Base-by-base conservation (phyloP, 2,329 filamentous ascomycete genomes). In the Clonostachys rhizophaga region DNA sequence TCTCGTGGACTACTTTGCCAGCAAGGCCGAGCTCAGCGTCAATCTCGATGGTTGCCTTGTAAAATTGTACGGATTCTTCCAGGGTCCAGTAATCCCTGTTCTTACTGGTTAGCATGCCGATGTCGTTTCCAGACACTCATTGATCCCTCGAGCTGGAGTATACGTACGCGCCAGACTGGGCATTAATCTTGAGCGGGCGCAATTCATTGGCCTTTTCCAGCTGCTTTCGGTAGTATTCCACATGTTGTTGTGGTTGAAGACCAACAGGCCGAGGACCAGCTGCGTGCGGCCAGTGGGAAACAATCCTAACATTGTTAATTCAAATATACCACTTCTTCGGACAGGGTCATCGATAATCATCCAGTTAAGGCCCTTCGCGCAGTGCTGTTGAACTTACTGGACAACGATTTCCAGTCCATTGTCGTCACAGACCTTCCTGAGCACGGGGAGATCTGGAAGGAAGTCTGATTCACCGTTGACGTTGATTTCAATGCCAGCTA, bases 51-150 rank as follows among this genome's bases (percentile, higher is more conserved):
- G 62, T 61, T 5, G 52, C 52, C n/a, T 55, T 39, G 49, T 61
- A 67, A 40, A 66, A 66, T 34, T 59, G 52, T 5, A 65, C 57
- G 2, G 62, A 60, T 14, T 66, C 55, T 14, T 65, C 62, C 3
- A 56, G 43, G 5, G 55, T 54, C 58, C 60, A 65, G 18, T 55
- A 48, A 34, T 66, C 63, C 13, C 63, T 66, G 17, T 9, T 1
- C 40, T 42, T 42, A 42, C n/a, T 42, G 6, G n/a, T 20, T 8
- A 42, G n/a, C 8, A 42, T 24, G 4, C 4, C n/a, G n/a, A 24
- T 1, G 8, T 18, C n/a, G 24, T 14, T n/a, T 14, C 4, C 3
- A 42, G 20, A 24, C 8, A 13, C n/a, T 17, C 4, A 18, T 10
- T 30, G 1, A 10, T 30, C 24, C 24, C 5, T 30, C 8, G 24